phyloP scores from a whole-genome alignment of 2,329 filamentous ascomycete genomes.

The Zymoseptoria crescenta region DNA sequence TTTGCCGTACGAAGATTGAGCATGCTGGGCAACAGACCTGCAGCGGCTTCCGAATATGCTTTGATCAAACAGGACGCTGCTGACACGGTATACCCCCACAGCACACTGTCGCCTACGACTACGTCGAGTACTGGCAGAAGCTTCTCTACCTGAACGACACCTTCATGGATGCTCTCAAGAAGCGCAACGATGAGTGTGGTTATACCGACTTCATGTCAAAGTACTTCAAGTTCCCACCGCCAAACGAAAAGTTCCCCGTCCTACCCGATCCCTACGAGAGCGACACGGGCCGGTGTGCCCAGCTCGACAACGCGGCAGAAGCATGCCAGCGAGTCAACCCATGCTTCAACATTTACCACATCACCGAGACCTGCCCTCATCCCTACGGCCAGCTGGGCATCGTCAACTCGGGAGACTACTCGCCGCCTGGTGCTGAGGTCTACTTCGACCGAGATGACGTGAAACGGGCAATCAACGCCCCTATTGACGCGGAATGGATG shows the following conservation, averaged over 20 bases:
- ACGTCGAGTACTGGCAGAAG: slow-evolving; percentile 23
- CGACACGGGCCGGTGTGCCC: slow-evolving; percentile 21
- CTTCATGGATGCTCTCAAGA: slow-evolving; percentile 31
- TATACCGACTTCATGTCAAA: slow-evolving; percentile 44
- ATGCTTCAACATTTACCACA: slow-evolving; percentile 29
- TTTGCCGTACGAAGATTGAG: neutral
- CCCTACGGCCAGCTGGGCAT: slow-evolving; percentile 16
- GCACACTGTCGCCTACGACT: neutral
- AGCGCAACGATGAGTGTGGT: slow-evolving; percentile 29
- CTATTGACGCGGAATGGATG: slow-evolving; percentile 19
- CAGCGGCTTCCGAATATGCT: neutral
- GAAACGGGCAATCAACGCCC: slow-evolving; percentile 29
- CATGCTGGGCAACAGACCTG: neutral
- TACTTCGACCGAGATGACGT: slow-evolving; percentile 31
- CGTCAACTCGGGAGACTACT: neutral
- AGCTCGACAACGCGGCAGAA: slow-evolving; percentile 25
- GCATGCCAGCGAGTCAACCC: slow-evolving; percentile 26
- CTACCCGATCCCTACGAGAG: neutral
- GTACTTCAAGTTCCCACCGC: slow-evolving; percentile 33
- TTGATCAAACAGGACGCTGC: neutral
- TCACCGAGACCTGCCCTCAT: slow-evolving; percentile 24
- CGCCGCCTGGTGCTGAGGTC: neutral
- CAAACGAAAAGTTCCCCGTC: slow-evolving; percentile 17
- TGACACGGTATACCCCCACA: neutral
- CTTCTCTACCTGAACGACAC: slow-evolving; percentile 38